Percentiles rank a stretch among this genome's conserved stretches.
These are phyloP conservation scores for Trichoderma reesei DNA, from an alignment of 495 filamentous ascomycete species.

Conservation along the genomic window DNA sequence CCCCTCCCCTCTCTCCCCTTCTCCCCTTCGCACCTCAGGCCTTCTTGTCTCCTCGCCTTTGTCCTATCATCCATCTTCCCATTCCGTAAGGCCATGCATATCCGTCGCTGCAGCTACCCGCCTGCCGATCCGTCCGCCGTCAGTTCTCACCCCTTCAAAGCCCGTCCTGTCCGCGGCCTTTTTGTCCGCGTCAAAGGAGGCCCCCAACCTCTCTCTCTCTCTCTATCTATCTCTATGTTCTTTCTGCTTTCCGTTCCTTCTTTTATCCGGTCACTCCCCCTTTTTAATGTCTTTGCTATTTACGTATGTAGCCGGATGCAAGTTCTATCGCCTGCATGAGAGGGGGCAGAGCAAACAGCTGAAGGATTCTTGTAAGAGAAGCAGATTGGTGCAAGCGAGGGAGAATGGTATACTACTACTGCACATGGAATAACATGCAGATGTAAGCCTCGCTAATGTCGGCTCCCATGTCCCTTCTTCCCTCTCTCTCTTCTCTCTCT, in stretches of 20 bases:
- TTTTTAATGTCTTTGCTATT: no score
- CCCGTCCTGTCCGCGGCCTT: neutral
- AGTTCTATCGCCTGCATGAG: neutral
- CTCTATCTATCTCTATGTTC: neutral
- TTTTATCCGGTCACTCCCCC: no score
- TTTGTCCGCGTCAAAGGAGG: neutral
- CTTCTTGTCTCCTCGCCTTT: slow-evolving; percentile 1
- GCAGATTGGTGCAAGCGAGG: neutral
- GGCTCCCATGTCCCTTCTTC: no score
- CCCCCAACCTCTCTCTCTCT: neutral
- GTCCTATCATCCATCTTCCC: neutral
- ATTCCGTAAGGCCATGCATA: slow-evolving; percentile 1
- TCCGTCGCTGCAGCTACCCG: neutral
- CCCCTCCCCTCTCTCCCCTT: neutral
- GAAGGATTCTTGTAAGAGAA: slow-evolving; percentile 1
- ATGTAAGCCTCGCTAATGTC: no score
- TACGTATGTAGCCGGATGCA: neutral
- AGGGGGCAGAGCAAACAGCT: neutral
- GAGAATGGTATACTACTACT: neutral
- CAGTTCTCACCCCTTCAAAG: neutral
- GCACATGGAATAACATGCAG: no score
- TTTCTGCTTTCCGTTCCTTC: neutral
- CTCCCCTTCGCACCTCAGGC: no score
- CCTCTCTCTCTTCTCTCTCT: no score
- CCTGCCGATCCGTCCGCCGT: slow-evolving; percentile 5